Conservation (phyloP, 2,329 filamentous ascomycete genomes). For the Metarhizium anisopliae region DNA sequence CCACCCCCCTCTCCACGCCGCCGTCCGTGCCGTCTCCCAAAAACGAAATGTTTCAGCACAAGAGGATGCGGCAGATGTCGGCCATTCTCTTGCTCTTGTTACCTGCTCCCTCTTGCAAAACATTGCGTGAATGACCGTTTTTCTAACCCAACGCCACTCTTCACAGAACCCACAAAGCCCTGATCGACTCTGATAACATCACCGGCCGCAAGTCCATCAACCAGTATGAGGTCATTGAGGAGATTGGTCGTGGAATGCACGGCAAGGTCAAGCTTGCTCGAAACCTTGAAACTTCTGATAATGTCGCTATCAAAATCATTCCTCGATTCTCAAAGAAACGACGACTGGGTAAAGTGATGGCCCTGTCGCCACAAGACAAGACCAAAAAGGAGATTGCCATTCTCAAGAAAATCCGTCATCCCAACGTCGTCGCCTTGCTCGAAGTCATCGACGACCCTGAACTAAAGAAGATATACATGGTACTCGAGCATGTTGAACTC, state of each 20-base stretch:
- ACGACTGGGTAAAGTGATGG: slow-evolving; percentile 74
- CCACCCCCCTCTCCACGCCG: neutral
- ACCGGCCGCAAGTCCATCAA: slow-evolving; percentile 96
- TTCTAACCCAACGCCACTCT: neutral
- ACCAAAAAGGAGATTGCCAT: slow-evolving; percentile 96
- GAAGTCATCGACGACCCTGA: slow-evolving; percentile 97
- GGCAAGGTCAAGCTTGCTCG: slow-evolving; percentile 95
- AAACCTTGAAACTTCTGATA: slow-evolving; percentile 64
- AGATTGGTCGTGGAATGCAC: slow-evolving; percentile 91
- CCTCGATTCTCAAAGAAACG: slow-evolving; percentile 90
- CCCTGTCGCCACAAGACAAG: slow-evolving; percentile 60
- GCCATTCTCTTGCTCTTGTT: neutral
- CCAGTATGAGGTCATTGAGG: slow-evolving; percentile 93
- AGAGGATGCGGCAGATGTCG: neutral
- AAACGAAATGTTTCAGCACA: neutral
- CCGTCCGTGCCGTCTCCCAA: neutral
- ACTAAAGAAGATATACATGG: slow-evolving; percentile 96
- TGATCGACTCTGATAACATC: slow-evolving; percentile 79
- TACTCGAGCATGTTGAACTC: slow-evolving; percentile 88
- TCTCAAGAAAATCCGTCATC: slow-evolving; percentile 92
- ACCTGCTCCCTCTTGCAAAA: neutral
- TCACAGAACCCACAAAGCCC: slow-evolving; percentile 76
- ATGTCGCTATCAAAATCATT: slow-evolving; percentile 97
- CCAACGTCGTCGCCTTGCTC: slow-evolving; percentile 90
- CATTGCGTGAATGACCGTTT: neutral